Percentiles rank a stretch among this genome's conserved stretches.
phyloP scores from a whole-genome alignment of 2,329 filamentous ascomycete genomes.

The Torrubiella hemipterigena region DNA sequence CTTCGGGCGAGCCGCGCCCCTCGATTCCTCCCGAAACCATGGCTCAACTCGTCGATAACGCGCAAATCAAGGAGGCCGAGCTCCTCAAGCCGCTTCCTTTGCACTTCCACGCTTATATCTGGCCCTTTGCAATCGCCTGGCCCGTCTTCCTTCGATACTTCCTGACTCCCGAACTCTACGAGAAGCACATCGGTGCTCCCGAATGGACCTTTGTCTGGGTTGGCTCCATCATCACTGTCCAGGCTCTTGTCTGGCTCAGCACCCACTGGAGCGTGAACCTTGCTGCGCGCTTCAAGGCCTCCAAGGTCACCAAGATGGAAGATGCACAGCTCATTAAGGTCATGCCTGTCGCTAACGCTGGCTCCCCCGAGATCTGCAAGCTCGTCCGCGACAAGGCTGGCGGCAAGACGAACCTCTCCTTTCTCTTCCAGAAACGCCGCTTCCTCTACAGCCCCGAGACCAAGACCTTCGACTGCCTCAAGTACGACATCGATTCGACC shows the following conservation, averaged over 20 bases:
- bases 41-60: constrained; percentile 80
- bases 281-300: constrained; percentile 69
- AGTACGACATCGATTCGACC: constrained; percentile 73
- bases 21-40: constrained; percentile 26
- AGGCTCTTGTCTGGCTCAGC: constrained; percentile 85
- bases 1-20: not conserved
- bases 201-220: constrained; percentile 98
- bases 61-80: constrained; percentile 78
- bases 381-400: constrained; percentile 66
- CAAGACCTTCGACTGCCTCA: constrained; percentile 68
- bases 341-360: constrained; percentile 79
- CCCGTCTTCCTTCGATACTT: constrained; percentile 85
- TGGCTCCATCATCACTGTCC: constrained; percentile 74
- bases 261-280: constrained; percentile 96
- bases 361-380: constrained; percentile 75
- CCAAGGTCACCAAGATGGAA: constrained; percentile 54
- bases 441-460: constrained; percentile 70
- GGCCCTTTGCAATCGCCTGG: constrained; percentile 89
- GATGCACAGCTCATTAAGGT: constrained; percentile 85
- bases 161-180: constrained; percentile 70
- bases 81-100: constrained; percentile 77
- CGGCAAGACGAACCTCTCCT: constrained; percentile 68
- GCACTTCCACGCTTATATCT: constrained; percentile 77
- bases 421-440: constrained; percentile 95
- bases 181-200: constrained; percentile 79